phyloP scores from a whole-genome alignment of 1,284 basidiomycete species.

The Butyriboletus appendiculatus region DNA sequence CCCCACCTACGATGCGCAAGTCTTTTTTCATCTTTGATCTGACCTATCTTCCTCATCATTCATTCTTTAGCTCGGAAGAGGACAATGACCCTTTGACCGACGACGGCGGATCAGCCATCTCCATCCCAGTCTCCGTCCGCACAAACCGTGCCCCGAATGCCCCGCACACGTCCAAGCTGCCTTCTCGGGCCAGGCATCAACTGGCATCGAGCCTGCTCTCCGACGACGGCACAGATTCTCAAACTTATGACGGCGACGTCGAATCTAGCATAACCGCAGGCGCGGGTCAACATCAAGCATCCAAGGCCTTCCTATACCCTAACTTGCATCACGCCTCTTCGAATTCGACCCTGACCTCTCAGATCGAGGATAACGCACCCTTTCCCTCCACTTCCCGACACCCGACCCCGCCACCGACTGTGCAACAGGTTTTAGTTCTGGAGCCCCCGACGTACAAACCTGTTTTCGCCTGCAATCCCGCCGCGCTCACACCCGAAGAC shows the following conservation, averaged over 20 bases:
- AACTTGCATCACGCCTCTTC: conserved; percentile 45
- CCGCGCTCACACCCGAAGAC: conserved; percentile 64
- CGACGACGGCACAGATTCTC: conserved; percentile 76
- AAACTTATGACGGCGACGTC: conserved; percentile 89
- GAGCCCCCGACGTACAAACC: conserved; percentile 47
- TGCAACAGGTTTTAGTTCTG: conserved; percentile 25
- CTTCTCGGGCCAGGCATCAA: conserved; percentile 47
- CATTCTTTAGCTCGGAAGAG: conserved; percentile 60
- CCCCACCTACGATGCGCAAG: conserved; percentile 74
- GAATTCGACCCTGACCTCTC: conserved; percentile 53
- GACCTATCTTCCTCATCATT: conserved; percentile 1
- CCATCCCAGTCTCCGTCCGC: conserved; percentile 39
- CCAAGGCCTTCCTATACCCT: conserved; percentile 33
- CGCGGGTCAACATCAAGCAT: conserved; percentile 39
- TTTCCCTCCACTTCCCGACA: conserved; percentile 33
- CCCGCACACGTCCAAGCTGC: conserved; percentile 23
- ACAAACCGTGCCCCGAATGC: conserved; percentile 33
- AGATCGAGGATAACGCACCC: conserved; percentile 35
- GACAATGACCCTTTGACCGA: conserved; percentile 82
- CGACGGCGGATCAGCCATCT: conserved; percentile 59
- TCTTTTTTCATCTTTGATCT: neutral
- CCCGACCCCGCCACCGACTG: conserved; percentile 23
- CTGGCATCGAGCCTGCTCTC: conserved; percentile 58
- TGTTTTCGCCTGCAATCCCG: conserved; percentile 58
- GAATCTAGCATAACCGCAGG: conserved; percentile 74